A percentile compares a stretch with the other conserved stretches of the same genome.
These are phyloP conservation scores for Polyporus tsugae DNA, from an alignment of 1,284 basidiomycete genomes.

Conservation along the genomic window DNA sequence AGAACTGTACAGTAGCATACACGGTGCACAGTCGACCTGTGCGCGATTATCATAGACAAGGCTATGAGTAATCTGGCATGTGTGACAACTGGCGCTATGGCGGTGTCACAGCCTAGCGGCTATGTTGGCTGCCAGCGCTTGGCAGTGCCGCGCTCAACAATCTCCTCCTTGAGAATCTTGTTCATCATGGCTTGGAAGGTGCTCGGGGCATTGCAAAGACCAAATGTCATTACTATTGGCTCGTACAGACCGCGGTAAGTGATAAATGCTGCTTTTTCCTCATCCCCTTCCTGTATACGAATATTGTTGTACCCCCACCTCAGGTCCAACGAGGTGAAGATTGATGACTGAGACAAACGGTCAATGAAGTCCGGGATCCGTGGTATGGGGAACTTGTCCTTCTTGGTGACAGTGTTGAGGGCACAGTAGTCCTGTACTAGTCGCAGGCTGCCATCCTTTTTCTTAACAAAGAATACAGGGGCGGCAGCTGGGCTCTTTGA, in stretches of 20 bases:
- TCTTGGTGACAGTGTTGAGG: slow-evolving; percentile 38
- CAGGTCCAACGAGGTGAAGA: slow-evolving; percentile 19
- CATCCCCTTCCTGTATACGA: slow-evolving; percentile 21
- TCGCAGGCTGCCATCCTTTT: slow-evolving; percentile 43
- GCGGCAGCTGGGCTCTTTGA: slow-evolving; percentile 34
- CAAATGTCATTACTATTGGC: slow-evolving; percentile 43
- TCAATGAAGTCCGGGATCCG: slow-evolving; percentile 12
- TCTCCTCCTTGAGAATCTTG: slow-evolving; percentile 12
- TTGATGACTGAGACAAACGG: slow-evolving; percentile 3
- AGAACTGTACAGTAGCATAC: too few species aligned
- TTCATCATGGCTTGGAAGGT: slow-evolving; percentile 34
- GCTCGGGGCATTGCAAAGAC: slow-evolving; percentile 41
- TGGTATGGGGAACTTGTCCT: slow-evolving; percentile 21
- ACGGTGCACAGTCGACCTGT: too few species aligned
- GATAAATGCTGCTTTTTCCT: slow-evolving; percentile 25
- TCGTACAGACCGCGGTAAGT: slow-evolving; percentile 37
- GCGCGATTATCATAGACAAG: too few species aligned
- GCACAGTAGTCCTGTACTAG: slow-evolving; percentile 39
- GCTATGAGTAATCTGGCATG: too few species aligned
- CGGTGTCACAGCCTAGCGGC: too few species aligned
- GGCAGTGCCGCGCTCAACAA: too few species aligned
- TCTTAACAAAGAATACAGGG: slow-evolving; percentile 49
- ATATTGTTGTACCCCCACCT: slow-evolving; percentile 23
- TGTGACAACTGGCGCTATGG: too few species aligned
- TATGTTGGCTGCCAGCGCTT: too few species aligned